Conservation (phyloP, 2,329 filamentous ascomycete genomes). For the Fusarium anthophilum region DNA sequence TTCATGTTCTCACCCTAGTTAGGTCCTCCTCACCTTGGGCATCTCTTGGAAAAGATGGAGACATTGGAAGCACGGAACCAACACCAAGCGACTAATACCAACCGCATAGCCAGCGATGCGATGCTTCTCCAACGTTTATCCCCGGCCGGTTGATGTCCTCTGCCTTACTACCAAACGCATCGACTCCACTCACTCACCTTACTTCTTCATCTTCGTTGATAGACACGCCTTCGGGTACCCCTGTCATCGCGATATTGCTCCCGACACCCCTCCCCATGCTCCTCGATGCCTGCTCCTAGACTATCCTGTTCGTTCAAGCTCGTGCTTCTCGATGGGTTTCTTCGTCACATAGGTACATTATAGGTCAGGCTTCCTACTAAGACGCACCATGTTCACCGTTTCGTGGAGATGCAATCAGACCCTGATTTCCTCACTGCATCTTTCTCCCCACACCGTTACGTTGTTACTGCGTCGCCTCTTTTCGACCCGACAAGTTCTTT, state of each 20-base stretch:
- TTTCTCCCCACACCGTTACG: slow-evolving; percentile 37
- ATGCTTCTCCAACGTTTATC: slow-evolving; percentile 30
- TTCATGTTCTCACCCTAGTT: neutral
- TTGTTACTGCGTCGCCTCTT: slow-evolving; percentile 36
- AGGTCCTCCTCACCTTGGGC: neutral
- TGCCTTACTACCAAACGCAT: slow-evolving; percentile 43
- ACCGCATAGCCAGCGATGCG: slow-evolving; percentile 18
- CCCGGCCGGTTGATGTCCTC: slow-evolving; percentile 38
- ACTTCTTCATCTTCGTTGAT: slow-evolving; percentile 26
- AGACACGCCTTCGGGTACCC: slow-evolving; percentile 21
- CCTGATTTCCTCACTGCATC: slow-evolving; percentile 38
- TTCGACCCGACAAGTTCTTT: slow-evolving; percentile 27
- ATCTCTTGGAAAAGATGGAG: slow-evolving; percentile 25
- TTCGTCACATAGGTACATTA: slow-evolving; percentile 35
- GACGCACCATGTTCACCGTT: slow-evolving; percentile 31
- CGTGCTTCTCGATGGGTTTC: slow-evolving; percentile 28
- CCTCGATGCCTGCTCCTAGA: slow-evolving; percentile 5
- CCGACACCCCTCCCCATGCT: slow-evolving; percentile 25
- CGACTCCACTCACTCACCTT: slow-evolving; percentile 38
- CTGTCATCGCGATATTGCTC: neutral
- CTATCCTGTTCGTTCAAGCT: slow-evolving; percentile 33
- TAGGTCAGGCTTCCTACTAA: slow-evolving; percentile 38
- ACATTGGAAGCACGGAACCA: slow-evolving; percentile 21
- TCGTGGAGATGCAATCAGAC: slow-evolving; percentile 39
- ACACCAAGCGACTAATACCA: slow-evolving; percentile 12